Evolutionary conservation across 352 stramenopile genomes (phyloP).

Genomic region (Pythium apleroticum): DNA sequence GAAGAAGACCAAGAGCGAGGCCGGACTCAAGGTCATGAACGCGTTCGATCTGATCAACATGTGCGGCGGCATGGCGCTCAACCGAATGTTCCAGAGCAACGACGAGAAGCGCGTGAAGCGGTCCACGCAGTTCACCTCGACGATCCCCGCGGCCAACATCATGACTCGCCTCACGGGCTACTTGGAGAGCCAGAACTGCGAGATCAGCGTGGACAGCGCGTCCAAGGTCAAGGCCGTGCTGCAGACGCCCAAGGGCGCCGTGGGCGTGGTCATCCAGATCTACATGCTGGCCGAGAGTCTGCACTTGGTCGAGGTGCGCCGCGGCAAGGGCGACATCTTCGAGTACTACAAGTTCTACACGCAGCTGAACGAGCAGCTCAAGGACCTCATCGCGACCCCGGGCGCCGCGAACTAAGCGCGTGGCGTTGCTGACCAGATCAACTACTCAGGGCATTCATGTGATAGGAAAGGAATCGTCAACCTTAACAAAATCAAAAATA

Average conservation of each 20-base stretch:
- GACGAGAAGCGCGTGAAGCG: constrained; percentile 86
- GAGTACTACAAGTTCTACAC: constrained; percentile 92
- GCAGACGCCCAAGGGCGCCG: constrained; percentile 86
- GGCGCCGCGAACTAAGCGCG: constrained; percentile 13
- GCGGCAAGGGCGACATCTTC: constrained; percentile 90
- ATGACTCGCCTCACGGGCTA: constrained; percentile 72
- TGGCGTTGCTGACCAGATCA: neutral
- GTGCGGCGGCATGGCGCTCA: constrained; percentile 90
- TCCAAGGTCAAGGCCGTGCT: constrained; percentile 86
- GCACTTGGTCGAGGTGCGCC: constrained; percentile 87
- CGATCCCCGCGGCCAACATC: constrained; percentile 75
- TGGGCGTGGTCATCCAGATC: constrained; percentile 89
- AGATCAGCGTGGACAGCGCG: constrained; percentile 75
- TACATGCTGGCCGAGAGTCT: constrained; percentile 85
- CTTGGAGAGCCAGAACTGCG: constrained; percentile 75
- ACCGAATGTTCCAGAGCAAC: constrained; percentile 88
- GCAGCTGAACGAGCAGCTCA: constrained; percentile 86
- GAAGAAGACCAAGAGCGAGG: constrained; percentile 69
- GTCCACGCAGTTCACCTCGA: constrained; percentile 86
- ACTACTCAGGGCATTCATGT: too few relatives aligned
- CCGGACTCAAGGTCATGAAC: constrained; percentile 87
- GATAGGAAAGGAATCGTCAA: neutral
- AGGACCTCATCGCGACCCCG: constrained; percentile 69
- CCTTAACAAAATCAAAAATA: neutral
- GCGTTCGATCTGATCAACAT: constrained; percentile 93